Evolutionary conservation across 768 basidiomycete genomes (phyloP).

Genomic region (Mycena chlorophos): DNA sequence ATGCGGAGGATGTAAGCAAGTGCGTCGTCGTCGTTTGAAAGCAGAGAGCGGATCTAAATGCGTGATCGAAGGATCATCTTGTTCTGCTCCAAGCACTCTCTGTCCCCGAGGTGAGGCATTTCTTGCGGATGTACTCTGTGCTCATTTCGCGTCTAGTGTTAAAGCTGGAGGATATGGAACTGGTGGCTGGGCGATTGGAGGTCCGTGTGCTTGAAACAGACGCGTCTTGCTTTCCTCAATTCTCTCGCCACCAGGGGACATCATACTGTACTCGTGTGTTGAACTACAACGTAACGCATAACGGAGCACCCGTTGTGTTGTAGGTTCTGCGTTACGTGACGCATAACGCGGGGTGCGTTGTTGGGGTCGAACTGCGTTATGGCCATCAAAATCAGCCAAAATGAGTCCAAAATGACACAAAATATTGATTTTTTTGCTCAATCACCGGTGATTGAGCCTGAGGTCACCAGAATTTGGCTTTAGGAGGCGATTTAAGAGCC

Average conservation of each 20-base stretch:
- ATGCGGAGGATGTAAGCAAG: constrained; percentile 82
- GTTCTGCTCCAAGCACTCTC: constrained; percentile 69
- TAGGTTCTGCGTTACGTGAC: neutral
- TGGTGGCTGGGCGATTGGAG: constrained; percentile 85
- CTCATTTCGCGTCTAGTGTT: constrained; percentile 45
- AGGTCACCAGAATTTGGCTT: neutral
- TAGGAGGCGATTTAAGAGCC: neutral
- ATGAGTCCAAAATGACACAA: neutral
- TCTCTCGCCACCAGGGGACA: constrained; percentile 45
- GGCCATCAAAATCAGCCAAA: neutral
- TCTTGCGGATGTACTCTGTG: neutral
- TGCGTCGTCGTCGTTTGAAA: constrained; percentile 37
- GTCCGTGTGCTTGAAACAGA: constrained; percentile 73
- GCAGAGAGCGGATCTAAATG: neutral
- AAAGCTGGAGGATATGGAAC: constrained; percentile 93
- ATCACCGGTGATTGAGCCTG: neutral
- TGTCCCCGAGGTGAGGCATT: constrained; percentile 46
- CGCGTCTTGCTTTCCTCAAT: neutral
- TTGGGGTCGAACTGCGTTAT: neutral
- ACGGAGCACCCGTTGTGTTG: neutral
- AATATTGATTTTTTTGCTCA: neutral
- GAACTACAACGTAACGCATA: neutral
- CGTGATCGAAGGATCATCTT: constrained; percentile 51
- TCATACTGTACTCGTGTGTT: constrained; percentile 42
- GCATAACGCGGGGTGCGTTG: neutral